Evolutionary conservation across 768 basidiomycete species (phyloP), one percentile per base, ranked within the genome.

Genomic region (Phaffia australis): DNA sequence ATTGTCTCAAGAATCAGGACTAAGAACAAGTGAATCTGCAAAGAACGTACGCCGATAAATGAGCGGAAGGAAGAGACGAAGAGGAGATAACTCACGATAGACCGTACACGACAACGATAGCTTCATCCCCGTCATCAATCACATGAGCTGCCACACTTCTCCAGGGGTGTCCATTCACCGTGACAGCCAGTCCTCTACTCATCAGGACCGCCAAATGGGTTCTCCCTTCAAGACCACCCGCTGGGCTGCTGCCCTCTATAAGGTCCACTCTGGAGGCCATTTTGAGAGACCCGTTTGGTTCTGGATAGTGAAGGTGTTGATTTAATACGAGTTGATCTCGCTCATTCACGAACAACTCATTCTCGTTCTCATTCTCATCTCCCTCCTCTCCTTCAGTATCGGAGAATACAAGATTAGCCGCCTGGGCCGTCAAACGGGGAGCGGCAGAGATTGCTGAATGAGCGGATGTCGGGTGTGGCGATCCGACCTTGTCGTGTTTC

Each of bases 91-190:
- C 88, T 3, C 90, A 91, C 79, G 87, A 82, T 56, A 97, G 80
- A 1, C 89, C 89, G 67, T 90, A 92, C 30, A 97, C 83, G 66
- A 94, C 88, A 61, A 95, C 89, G 64, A 93, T 83, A 0, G 89
- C 92, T 73, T 94, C 87, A 70, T 93, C 90, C 0, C 81, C 81
- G 1, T 63, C 62, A 30, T 70, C 62, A 83, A 88, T 85, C 69
- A 89, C 83, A 62, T 85, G 83, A 65, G 88, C 83, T 72, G 89
- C 82, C 27, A 88, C 86, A 60, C 85, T 80, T 72, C 85, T 83
- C 89, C 89, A 91, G 4, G 82, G 82, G 6, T 84, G 80, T 32
- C 83, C 83, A 70, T 92, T 90, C 59, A 91, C 87, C 52, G 85
- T 87, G 49, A 91, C 84, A 0, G 84, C 84, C 42, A 90, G 81